These are phyloP conservation scores for Ganoderma resinaceum DNA, from an alignment of 1,284 basidiomycete species.

Conservation along the genomic window DNA sequence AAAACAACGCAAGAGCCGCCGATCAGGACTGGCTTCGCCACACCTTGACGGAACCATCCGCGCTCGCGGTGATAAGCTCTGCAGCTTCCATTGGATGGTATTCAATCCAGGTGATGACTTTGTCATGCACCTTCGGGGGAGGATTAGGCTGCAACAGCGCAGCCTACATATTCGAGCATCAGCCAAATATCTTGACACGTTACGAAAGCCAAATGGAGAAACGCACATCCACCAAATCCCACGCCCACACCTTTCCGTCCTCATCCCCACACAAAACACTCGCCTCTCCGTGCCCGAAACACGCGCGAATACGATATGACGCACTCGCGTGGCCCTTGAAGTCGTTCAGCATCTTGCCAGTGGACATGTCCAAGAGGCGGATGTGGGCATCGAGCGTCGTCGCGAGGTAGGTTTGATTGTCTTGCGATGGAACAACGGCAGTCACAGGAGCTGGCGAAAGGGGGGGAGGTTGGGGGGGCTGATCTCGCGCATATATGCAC, in stretches of 20 bases:
- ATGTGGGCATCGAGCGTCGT: conserved; percentile 86
- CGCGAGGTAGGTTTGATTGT: conserved; percentile 81
- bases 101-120: conserved; percentile 91
- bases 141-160: conserved; percentile 69
- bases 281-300: conserved; percentile 85
- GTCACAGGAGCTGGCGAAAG: conserved; percentile 78
- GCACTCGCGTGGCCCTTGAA: conserved; percentile 82
- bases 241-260: conserved; percentile 86
- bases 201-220: neutral
- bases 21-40: conserved; percentile 57
- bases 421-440: conserved; percentile 77
- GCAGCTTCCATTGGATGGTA: conserved; percentile 82
- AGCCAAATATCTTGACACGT: neutral
- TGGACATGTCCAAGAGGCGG: conserved; percentile 85
- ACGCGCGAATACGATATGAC: conserved; percentile 83
- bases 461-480: neutral
- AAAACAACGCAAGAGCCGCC: neutral
- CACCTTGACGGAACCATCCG: conserved; percentile 86
- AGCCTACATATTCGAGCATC: conserved; percentile 55
- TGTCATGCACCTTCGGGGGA: conserved; percentile 79
- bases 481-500: neutral
- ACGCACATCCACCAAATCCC: conserved; percentile 91
- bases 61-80: conserved; percentile 88
- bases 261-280: conserved; percentile 91
- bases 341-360: conserved; percentile 87